Base-by-base conservation (phyloP, 2,329 filamentous ascomycete species). In the Trichoderma breve region DNA sequence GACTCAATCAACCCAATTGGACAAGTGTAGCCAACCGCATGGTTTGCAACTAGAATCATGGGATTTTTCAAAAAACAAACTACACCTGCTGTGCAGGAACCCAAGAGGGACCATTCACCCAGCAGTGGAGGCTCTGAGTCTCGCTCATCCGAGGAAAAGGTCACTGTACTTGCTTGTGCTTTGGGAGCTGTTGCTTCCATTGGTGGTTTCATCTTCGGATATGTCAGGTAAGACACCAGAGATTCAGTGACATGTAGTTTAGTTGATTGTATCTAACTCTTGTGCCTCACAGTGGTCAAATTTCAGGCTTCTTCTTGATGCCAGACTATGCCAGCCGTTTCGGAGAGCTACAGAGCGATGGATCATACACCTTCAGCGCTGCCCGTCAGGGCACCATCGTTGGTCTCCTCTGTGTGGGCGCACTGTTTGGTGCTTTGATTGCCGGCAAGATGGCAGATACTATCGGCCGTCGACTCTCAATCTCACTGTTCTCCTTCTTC, bases 301-400 rank as follows among this genome's bases (percentile, higher is more conserved):
- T 70, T n/a, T 70, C 66, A 26, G 66, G 66, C 18, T 70, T 70
- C 66, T 70, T 70, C 66, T 21, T 70, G 57, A 70, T 70, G 66
- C 39, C 60, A 32, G 28, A 70, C 39, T 70, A 70, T 62, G 55
- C 66, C 57, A 39, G 55, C 55, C 66, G 66, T 11, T 70, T 70
- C 66, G 66, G 66, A 61, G n/a, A 43, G 57, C 21, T 70, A 43
- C 66, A 70, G 21, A 62, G 57, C 15, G 66, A 70, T 70, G 66
- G 66, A n/a, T 61, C 66, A n/a, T 70, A 70, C 57, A 51, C 55
- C 14, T 70, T 70, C 57, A 53, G 66, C 15, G 66, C 66, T 7
- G 66, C 66, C 36, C 66, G 66, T 9, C 66, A 70, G 15, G 66
- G 66, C 21, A 70, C 66, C 5, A 70, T 70, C 9, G 66, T 70